Percentiles rank a stretch among this genome's conserved stretches.
Conservation (phyloP, 1,284 basidiomycete species). For the Bjerkandera adusta region DNA sequence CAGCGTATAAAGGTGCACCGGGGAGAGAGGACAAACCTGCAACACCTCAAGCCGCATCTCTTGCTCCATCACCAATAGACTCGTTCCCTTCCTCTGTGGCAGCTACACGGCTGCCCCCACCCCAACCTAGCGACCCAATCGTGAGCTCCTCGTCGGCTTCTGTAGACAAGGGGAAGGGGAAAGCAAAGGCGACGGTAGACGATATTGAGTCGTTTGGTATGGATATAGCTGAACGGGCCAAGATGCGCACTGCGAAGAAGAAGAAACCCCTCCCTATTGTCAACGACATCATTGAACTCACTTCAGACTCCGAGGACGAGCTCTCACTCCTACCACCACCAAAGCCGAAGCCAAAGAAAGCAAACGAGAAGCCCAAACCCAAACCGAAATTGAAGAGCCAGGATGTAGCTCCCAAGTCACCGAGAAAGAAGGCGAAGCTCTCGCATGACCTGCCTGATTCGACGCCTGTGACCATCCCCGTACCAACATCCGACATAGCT, state of each 20-base stretch:
- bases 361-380: conserved; percentile 13
- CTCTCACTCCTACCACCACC: conserved; percentile 19
- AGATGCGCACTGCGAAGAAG: conserved; percentile 36
- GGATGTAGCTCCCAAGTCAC: not conserved
- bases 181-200: conserved; percentile 4
- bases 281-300: conserved; percentile 30
- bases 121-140: conserved; percentile 6
- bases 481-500: conserved; percentile 28
- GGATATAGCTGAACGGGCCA: conserved; percentile 45
- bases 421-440: conserved; percentile 19
- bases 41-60: not conserved
- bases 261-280: conserved; percentile 14
- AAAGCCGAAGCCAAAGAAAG: conserved; percentile 17
- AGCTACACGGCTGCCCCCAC: not conserved
- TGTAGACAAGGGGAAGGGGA: not conserved
- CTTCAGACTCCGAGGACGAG: conserved; percentile 30
- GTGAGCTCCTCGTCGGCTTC: conserved; percentile 5
- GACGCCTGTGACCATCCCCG: conserved; percentile 25
- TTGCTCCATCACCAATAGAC: conserved; percentile 3
- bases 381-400: no score
- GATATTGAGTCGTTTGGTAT: conserved; percentile 22
- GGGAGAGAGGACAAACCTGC: not conserved
- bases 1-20: conserved; percentile 4
- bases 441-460: conserved; percentile 20
- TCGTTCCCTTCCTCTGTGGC: not conserved